phyloP scores from a whole-genome alignment of 2,329 filamentous ascomycete species.

The Nothophoma quercina region DNA sequence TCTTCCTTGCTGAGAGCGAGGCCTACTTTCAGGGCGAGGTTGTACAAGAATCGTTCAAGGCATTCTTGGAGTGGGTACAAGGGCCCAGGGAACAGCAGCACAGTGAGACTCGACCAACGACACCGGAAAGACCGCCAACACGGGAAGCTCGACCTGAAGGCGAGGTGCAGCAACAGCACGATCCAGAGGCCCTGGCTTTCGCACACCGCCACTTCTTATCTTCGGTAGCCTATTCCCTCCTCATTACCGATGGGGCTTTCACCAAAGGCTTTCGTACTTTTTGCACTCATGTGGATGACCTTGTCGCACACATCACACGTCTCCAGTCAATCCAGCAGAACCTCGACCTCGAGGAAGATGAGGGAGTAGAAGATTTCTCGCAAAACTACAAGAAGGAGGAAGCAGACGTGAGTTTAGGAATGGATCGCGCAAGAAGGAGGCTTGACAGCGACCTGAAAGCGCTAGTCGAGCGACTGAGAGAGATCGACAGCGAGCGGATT shows the following conservation, averaged over 20 bases:
- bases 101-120: slow-evolving; percentile 11
- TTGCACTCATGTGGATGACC: slow-evolving; percentile 78
- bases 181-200: slow-evolving; percentile 83
- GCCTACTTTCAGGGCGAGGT: slow-evolving; percentile 91
- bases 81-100: slow-evolving; percentile 19
- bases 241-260: slow-evolving; percentile 70
- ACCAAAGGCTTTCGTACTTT: slow-evolving; percentile 71
- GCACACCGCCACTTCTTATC: slow-evolving; percentile 81
- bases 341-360: slow-evolving; percentile 81
- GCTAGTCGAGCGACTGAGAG: slow-evolving; percentile 62
- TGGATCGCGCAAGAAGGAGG: slow-evolving; percentile 68
- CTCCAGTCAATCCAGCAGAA: slow-evolving; percentile 79
- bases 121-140: slow-evolving; percentile 8
- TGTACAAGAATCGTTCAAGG: slow-evolving; percentile 79
- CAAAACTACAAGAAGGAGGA: slow-evolving; percentile 72
- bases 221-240: slow-evolving; percentile 70
- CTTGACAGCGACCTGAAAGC: slow-evolving; percentile 74
- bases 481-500: slow-evolving; percentile 65
- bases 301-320: slow-evolving; percentile 78
- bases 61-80: slow-evolving; percentile 78
- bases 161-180: slow-evolving; percentile 60
- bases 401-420: slow-evolving; percentile 67
- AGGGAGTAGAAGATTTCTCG: slow-evolving; percentile 72
- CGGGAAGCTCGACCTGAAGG: slow-evolving; percentile 14
- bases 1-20: slow-evolving; percentile 87